Evolutionary conservation across 441 rosid species (phyloP), one percentile per base, ranked within the genome.

Genomic region (Jatropha multifida): DNA sequence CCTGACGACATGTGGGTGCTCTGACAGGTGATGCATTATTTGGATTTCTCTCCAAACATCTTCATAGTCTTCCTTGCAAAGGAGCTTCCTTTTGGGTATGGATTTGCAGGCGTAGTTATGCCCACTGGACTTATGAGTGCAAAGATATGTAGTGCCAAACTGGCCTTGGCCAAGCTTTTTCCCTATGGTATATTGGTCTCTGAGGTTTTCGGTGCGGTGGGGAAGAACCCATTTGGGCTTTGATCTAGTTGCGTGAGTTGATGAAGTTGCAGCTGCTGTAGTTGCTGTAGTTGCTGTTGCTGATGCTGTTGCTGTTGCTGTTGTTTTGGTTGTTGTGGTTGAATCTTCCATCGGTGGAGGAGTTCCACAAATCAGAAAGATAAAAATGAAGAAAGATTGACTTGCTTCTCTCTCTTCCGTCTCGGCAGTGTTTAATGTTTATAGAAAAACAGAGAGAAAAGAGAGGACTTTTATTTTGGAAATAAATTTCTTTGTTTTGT

Each of bases 11-110:
- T 90, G 79, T 9, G 83, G 86, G 73, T 86, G 89, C 83, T 88
- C 98, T 0, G 96, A 87, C 61, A 94, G 71, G 60, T 94, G 98
- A 82, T 94, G 97, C 97, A 94, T 90, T 81, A 94, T 94, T 86
- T 89, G 93, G 76, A 93, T 91, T 82, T 93, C 97, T 37, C 94
- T 76, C 93, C 92, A 87, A 27, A 91, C 96, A 49, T 93, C 93
- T 7, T 93, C 96, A 65, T 86, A 89, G 71, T 91, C 97, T 76
- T 92, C 94, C 20, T 81, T 86, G 72, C 92, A 89, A 18, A 88
- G 79, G 58, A 93, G 96, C 81, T 93, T 93, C 44, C 97, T 81
- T 76, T 90, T 93, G 8, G 98, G 92, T 80, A 94, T 92, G 48
- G 97, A 81, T 78, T 94, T 94, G 89, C 97, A 94, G 65, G 98